Base-by-base conservation (phyloP, 306 rosid species). In the Albizia julibrissin region DNA sequence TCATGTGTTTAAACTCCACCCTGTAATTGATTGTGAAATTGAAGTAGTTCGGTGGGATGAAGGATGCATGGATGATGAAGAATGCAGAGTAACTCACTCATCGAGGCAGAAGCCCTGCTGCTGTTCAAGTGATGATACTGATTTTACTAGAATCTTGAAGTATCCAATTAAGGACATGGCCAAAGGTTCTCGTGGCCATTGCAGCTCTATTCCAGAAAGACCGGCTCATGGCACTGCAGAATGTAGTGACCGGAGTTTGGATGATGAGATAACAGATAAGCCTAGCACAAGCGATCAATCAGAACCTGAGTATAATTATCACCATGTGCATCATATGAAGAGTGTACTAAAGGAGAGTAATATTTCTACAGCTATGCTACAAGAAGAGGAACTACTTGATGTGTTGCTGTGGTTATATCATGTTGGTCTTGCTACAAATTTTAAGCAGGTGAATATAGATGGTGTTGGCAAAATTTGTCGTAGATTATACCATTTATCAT, bases 361-460 rank as follows among this genome's bases (percentile, higher is more conserved):
- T 85, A 83, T 89, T 81, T 84, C 92, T 69, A 84, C 92, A 79
- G 91, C 91, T 87, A 92, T 85, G 0, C 88, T 95, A 77, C 85
- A 68, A 81, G 99, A 95, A 89, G 99, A 95, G 67, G 99, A 95
- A 82, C 94, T 95, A 65, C 88, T 95, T 77, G 99, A 95, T 87
- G 80, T 82, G 79, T 75, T 95, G 83, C 89, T 95, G 81, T 87
- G 96, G 90, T 87, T 95, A 82, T 95, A 92, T 89, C 93, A 95
- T 79, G 86, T 90, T 80, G 99, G 99, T 75, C 94, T 93, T 86
- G 93, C 97, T 4, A 90, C 97, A 4, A 94, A 91, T 85, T 95
- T 93, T 89, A 93, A 91, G 92, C 97, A 90, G 98, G 99, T 95
- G 85, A 88, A 84, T 29, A 82, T 24, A 69, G 62, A 80, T 75